phyloP scores from a whole-genome alignment of 352 stramenopile genomes.

The Plasmopara muralis region DNA sequence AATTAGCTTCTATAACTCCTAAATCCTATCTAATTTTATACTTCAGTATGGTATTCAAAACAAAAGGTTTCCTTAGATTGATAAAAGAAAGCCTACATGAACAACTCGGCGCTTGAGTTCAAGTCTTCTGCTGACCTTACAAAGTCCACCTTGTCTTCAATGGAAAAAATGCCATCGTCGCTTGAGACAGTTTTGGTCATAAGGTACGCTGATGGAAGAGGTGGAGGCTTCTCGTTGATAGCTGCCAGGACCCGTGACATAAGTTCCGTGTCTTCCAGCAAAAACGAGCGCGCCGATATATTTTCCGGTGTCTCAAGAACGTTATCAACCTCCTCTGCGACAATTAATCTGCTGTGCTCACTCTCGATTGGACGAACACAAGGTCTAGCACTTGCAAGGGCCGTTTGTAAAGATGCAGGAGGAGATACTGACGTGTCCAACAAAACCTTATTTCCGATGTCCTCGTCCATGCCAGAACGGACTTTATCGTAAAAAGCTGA shows the following conservation, averaged over 20 bases:
- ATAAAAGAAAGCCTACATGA: no score
- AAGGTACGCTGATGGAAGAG: conserved; percentile 3
- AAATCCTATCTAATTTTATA: not conserved
- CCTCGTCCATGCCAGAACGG: conserved; percentile 13
- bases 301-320: conserved; percentile 1
- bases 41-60: no score
- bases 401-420: conserved; percentile 33
- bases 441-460: conserved; percentile 2
- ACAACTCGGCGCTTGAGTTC: no score
- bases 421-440: conserved; percentile 6
- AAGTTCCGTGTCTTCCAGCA: conserved; percentile 50
- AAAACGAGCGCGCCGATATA: conserved; percentile 24
- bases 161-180: not conserved
- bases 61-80: no score
- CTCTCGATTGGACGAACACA: conserved; percentile 55
- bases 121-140: no score
- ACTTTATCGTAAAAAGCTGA: conserved; percentile 55
- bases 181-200: conserved; percentile 13
- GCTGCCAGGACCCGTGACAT: conserved; percentile 50
- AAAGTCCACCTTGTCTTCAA: no score
- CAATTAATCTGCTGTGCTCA: conserved; percentile 16
- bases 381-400: conserved; percentile 44
- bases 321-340: conserved; percentile 2
- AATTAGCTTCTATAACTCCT: conserved; percentile 9
- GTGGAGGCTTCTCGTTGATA: conserved; percentile 33